A percentile compares a stretch with the other conserved stretches of the same genome.
phyloP scores from a whole-genome alignment of 164 flowering plant genomes.

The Vitis riparia region DNA sequence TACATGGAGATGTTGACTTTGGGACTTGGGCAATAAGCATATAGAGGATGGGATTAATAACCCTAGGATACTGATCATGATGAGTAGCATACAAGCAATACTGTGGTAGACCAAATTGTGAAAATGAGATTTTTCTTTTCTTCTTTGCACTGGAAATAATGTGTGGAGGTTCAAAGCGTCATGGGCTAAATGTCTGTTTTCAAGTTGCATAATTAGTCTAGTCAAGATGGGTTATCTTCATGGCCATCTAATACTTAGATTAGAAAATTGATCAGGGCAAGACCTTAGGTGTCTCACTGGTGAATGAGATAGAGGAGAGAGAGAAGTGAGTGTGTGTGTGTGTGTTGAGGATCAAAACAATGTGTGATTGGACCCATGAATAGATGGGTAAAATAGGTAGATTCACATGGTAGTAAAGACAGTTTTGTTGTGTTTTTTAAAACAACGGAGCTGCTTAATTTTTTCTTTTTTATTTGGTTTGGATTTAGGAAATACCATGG shows the following conservation, averaged over 20 bases:
- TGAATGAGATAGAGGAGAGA: neutral
- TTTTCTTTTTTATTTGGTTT: neutral
- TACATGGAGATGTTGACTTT: no score
- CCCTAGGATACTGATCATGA: no score
- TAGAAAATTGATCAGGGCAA: conserved; percentile 19
- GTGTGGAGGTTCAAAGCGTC: neutral
- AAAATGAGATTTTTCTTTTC: no score
- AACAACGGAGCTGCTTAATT: no score
- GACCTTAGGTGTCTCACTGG: conserved; percentile 2
- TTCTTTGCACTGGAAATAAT: no score
- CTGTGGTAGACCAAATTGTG: no score
- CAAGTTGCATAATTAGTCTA: conserved; percentile 24
- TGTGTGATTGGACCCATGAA: conserved; percentile 14
- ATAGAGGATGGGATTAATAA: no score
- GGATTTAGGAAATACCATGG: conserved; percentile 1
- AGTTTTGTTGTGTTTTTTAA: neutral
- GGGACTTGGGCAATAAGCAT: no score
- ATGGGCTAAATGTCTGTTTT: conserved; percentile 1
- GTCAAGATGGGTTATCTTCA: conserved; percentile 27
- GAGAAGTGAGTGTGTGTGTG: no score
- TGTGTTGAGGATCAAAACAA: conserved; percentile 4
- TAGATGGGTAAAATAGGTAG: conserved; percentile 1
- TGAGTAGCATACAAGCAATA: no score
- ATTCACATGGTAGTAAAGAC: neutral
- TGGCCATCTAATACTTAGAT: conserved; percentile 6